Conservation (phyloP, 2,329 filamentous ascomycete genomes). For the Corinectria fuckeliana region DNA sequence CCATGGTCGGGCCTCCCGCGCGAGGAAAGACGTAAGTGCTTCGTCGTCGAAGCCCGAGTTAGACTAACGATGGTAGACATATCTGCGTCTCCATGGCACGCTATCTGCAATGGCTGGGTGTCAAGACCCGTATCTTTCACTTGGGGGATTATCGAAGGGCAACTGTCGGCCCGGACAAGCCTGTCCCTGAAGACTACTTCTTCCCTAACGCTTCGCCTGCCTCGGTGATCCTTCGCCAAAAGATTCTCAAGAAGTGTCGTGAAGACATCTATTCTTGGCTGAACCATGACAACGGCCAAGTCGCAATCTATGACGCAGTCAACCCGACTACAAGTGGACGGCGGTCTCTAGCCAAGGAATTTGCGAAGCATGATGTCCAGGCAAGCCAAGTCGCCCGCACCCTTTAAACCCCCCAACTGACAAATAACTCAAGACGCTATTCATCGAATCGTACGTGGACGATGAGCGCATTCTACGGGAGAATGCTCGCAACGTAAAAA, state of each 20-base stretch:
- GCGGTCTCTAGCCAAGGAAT: conserved; percentile 88
- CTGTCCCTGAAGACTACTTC: conserved; percentile 97
- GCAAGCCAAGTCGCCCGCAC: conserved; percentile 49
- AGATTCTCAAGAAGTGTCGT: conserved; percentile 95
- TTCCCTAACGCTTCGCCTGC: conserved; percentile 92
- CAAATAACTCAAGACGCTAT: conserved; percentile 71
- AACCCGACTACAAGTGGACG: conserved; percentile 87
- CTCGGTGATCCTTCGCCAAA: conserved; percentile 92
- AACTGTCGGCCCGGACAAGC: conserved; percentile 80
- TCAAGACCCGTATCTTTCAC: conserved; percentile 98
- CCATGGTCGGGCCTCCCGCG: conserved; percentile 93
- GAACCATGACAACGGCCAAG: conserved; percentile 96
- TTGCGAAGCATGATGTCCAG: conserved; percentile 96
- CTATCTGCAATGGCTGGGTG: conserved; percentile 95
- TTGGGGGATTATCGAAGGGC: conserved; percentile 94
- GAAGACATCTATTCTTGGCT: conserved; percentile 97
- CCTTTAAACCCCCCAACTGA: background rate
- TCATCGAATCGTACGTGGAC: conserved; percentile 95
- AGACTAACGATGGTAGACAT: conserved; percentile 62
- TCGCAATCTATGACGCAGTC: conserved; percentile 98
- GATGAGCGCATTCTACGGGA: conserved; percentile 94
- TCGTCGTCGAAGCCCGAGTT: background rate
- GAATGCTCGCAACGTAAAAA: conserved; percentile 97
- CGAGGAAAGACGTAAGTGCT: conserved; percentile 85
- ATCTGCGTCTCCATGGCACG: conserved; percentile 94